These are phyloP conservation scores for Gaertneriomyces semiglobifer DNA, from an alignment of 192 early-diverging fungal species.

Conservation along the genomic window DNA sequence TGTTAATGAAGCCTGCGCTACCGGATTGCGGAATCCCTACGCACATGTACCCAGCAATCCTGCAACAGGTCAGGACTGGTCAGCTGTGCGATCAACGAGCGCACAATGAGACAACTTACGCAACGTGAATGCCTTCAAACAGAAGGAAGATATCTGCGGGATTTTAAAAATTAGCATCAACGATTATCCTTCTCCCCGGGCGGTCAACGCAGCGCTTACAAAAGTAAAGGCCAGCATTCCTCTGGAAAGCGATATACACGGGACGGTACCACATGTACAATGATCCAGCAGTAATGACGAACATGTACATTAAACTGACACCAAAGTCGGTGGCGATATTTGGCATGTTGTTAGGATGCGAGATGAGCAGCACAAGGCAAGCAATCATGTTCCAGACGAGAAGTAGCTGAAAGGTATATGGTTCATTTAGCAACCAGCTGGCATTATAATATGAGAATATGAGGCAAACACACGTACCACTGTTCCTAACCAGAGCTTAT, in stretches of 20 bases:
- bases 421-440: neutral
- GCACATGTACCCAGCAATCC: conserved; percentile 77
- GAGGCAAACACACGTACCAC: conserved; percentile 30
- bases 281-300: conserved; percentile 65
- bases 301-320: conserved; percentile 45
- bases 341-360: conserved; percentile 58
- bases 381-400: conserved; percentile 76
- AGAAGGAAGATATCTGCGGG: conserved; percentile 70
- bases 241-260: conserved; percentile 82
- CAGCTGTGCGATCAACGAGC: no score
- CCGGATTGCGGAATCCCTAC: conserved; percentile 81
- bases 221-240: conserved; percentile 81
- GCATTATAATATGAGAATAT: neutral
- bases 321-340: conserved; percentile 76
- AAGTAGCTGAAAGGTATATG: conserved; percentile 28
- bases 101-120: conserved; percentile 15
- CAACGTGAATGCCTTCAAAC: conserved; percentile 80
- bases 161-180: neutral
- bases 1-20: conserved; percentile 75
- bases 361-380: conserved; percentile 69
- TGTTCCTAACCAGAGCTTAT: conserved; percentile 70
- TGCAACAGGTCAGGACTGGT: neutral
- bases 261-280: conserved; percentile 89
- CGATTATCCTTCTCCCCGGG: neutral
- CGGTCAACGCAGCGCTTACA: conserved; percentile 44